Percentiles rank a stretch among this genome's conserved stretches.
Conservation (phyloP, 345 rosid species). For the Cochlearia excelsa region DNA sequence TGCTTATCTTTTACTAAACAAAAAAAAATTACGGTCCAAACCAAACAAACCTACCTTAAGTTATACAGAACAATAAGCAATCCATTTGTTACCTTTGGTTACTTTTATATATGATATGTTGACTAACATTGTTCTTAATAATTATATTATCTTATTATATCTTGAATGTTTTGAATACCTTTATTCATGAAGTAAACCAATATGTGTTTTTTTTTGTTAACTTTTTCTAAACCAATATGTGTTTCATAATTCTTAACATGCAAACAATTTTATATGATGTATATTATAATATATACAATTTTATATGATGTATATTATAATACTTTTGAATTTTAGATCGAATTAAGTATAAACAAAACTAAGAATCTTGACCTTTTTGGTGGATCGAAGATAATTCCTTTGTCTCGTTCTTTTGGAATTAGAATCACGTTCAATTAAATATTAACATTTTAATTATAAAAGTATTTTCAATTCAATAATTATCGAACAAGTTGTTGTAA, state of each 20-base stretch:
- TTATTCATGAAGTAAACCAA: slow-evolving; percentile 9
- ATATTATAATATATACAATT: slow-evolving; percentile 8
- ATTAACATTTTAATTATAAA: slow-evolving; percentile 10
- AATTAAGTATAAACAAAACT: slow-evolving; percentile 14
- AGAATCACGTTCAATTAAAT: slow-evolving; percentile 26
- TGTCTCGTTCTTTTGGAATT: slow-evolving; percentile 37
- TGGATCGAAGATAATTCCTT: slow-evolving; percentile 36
- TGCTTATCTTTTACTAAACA: slow-evolving; percentile 25
- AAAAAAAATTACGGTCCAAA: slow-evolving; percentile 24
- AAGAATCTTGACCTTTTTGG: slow-evolving; percentile 31
- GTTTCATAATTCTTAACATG: slow-evolving; percentile 22
- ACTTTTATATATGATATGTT: slow-evolving; percentile 18
- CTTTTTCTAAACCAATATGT: neutral
- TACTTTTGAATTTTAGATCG: slow-evolving; percentile 22
- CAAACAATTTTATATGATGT: slow-evolving; percentile 8
- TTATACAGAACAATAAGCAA: slow-evolving; percentile 31
- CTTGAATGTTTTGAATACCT: slow-evolving; percentile 1
- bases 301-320: slow-evolving; percentile 1
- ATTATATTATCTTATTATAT: slow-evolving; percentile 16
- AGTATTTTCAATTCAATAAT: slow-evolving; percentile 4
- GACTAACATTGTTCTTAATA: slow-evolving; percentile 20
- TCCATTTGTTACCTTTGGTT: slow-evolving; percentile 15
- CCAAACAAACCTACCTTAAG: slow-evolving; percentile 30
- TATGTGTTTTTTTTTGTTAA: neutral
- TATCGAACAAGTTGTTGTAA: slow-evolving; percentile 32